Percentiles rank a stretch among this genome's conserved stretches.
These are phyloP conservation scores for Vigna angularis DNA, from an alignment of 306 rosid genomes.

Conservation along the genomic window DNA sequence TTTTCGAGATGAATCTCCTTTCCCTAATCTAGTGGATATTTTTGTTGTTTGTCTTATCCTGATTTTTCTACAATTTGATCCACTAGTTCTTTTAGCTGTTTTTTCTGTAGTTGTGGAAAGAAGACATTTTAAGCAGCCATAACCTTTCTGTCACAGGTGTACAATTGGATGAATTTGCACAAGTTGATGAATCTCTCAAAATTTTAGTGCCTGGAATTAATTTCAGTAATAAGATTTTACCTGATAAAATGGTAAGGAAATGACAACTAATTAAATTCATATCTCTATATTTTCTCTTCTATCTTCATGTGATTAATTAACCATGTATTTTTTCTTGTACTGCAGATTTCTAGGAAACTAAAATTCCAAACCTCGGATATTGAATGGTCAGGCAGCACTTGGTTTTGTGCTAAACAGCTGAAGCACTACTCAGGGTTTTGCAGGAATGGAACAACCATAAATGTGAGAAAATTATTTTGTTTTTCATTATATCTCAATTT, in stretches of 20 bases:
- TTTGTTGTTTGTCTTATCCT: conserved; percentile 8
- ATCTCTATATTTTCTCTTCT: conserved; percentile 22
- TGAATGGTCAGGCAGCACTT: conserved; percentile 75
- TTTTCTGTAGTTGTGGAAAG: conserved; percentile 20
- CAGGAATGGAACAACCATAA: conserved; percentile 61
- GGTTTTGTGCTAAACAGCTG: conserved; percentile 82
- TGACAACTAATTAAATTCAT: conserved; percentile 7
- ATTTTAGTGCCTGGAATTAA: conserved; percentile 44
- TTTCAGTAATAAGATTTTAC: conserved; percentile 48
- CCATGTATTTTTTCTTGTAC: conserved; percentile 33
- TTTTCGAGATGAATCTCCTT: conserved; percentile 6
- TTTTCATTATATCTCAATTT: conserved; percentile 18
- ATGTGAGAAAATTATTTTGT: conserved; percentile 57
- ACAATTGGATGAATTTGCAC: conserved; percentile 47
- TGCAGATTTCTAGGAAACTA: conserved; percentile 73
- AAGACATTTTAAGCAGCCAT: conserved; percentile 34
- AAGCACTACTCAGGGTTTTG: conserved; percentile 77
- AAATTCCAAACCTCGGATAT: conserved; percentile 67
- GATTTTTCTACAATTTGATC: conserved; percentile 15
- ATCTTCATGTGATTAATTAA: conserved; percentile 16
- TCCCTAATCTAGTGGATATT: not conserved
- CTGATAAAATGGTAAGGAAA: conserved; percentile 66
- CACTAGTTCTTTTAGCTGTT: conserved; percentile 13
- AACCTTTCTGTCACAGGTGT: conserved; percentile 57
- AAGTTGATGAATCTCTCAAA: conserved; percentile 46